A percentile compares a stretch with the other conserved stretches of the same genome.
phyloP scores from a whole-genome alignment of 805 yeast species.

The Barnettozyma sp. region DNA sequence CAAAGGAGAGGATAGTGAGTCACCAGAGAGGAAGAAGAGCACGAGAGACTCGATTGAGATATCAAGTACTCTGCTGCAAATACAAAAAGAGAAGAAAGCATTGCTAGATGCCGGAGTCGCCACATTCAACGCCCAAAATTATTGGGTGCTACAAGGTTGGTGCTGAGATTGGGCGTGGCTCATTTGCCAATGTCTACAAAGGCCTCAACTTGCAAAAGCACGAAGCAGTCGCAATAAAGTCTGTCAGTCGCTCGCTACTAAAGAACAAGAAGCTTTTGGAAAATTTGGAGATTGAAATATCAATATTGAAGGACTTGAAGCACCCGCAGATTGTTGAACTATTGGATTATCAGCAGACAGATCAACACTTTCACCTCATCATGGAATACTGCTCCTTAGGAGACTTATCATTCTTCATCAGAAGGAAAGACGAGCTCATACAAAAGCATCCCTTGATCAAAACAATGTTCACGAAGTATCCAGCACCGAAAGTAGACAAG shows the following conservation, averaged over 20 bases:
- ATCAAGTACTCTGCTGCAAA: no score
- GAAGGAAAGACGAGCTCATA: slow-evolving; percentile 63
- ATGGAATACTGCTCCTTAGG: slow-evolving; percentile 98
- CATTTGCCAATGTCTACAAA: slow-evolving; percentile 92
- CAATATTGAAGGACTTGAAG: slow-evolving; percentile 76
- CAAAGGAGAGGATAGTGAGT: no score
- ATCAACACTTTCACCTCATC: slow-evolving; percentile 73
- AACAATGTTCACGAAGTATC: slow-evolving; percentile 71
- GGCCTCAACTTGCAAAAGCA: slow-evolving; percentile 52
- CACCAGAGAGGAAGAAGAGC: no score
- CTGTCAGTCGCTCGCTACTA: slow-evolving; percentile 75
- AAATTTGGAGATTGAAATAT: slow-evolving; percentile 87
- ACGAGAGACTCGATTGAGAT: no score
- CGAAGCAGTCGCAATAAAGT: slow-evolving; percentile 78
- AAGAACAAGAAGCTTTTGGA: slow-evolving; percentile 82
- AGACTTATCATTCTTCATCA: slow-evolving; percentile 82
- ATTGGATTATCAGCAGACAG: slow-evolving; percentile 74
- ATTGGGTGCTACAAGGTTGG: slow-evolving; percentile 24
- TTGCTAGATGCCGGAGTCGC: slow-evolving; percentile 4
- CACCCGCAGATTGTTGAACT: slow-evolving; percentile 92
- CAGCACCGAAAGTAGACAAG: slow-evolving; percentile 57
- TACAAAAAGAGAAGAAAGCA: no score
- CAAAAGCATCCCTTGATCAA: slow-evolving; percentile 73
- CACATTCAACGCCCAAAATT: slow-evolving; percentile 10
- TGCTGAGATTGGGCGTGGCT: slow-evolving; percentile 84